These are phyloP conservation scores for Metarhizium robertsii DNA, from an alignment of 2,329 filamentous ascomycete genomes.

Conservation along the genomic window DNA sequence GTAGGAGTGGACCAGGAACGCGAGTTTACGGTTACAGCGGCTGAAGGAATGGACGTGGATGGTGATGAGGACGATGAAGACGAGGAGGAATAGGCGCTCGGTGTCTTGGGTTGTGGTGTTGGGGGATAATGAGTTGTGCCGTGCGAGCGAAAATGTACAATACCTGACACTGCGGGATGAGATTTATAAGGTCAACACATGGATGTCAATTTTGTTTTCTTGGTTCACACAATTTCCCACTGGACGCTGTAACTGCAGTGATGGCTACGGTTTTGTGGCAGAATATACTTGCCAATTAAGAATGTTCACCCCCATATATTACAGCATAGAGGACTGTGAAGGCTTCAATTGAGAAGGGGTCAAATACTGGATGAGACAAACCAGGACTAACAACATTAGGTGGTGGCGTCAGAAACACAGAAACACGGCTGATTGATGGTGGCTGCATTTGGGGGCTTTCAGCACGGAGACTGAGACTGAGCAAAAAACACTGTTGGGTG, in stretches of 20 bases:
- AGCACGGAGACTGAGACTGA: neutral
- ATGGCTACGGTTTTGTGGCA: no score
- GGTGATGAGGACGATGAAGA: slow-evolving; percentile 75
- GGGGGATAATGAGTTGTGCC: neutral
- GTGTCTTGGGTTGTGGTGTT: neutral
- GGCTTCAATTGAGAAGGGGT: neutral
- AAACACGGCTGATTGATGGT: neutral
- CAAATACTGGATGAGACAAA: neutral
- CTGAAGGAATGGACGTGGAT: slow-evolving; percentile 92
- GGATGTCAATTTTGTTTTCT: neutral
- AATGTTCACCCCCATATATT: no score
- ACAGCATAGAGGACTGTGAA: neutral
- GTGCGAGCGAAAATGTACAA: neutral
- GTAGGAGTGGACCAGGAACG: slow-evolving; percentile 95
- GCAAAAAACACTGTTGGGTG: no score
- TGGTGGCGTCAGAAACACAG: neutral
- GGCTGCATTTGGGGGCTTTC: slow-evolving; percentile 1
- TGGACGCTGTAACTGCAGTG: no score
- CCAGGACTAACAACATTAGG: neutral
- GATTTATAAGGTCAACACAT: neutral
- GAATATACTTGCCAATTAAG: no score
- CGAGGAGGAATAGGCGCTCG: slow-evolving; percentile 30
- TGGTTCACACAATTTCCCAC: neutral
- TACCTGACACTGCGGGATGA: slow-evolving; percentile 1
- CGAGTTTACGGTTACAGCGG: slow-evolving; percentile 73